These are phyloP conservation scores for Chaetomiaceae sp. DNA, from an alignment of 2,329 filamentous ascomycete species.

Conservation along the genomic window DNA sequence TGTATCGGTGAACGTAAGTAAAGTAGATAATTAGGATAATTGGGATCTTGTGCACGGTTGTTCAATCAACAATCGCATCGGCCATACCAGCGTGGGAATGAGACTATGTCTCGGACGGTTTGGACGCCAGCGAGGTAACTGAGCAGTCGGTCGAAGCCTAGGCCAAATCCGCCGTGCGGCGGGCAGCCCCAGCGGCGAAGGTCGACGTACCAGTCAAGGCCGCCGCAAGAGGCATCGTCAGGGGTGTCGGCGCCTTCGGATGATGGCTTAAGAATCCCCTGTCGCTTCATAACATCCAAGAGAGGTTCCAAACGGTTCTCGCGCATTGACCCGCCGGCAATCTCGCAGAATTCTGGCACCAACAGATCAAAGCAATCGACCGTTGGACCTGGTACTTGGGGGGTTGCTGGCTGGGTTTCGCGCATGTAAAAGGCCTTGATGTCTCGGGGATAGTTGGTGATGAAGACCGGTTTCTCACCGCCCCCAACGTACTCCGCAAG, in stretches of 20 bases:
- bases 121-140: conserved; percentile 77
- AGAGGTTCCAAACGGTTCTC: conserved; percentile 71
- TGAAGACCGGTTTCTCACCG: conserved; percentile 67
- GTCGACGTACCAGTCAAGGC: conserved; percentile 81
- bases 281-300: conserved; percentile 64
- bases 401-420: conserved; percentile 27
- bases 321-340: conserved; percentile 84
- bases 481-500: conserved; percentile 59
- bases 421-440: conserved; percentile 84
- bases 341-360: conserved; percentile 78
- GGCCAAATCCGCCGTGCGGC: conserved; percentile 84
- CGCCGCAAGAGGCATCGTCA: conserved; percentile 26
- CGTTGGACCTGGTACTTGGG: conserved; percentile 41
- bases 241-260: conserved; percentile 17
- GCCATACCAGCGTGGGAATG: conserved; percentile 73
- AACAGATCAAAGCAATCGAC: conserved; percentile 90
- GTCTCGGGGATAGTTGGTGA: conserved; percentile 84
- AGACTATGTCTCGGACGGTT: conserved; percentile 79
- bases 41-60: conserved; percentile 9
- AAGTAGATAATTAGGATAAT: conserved; percentile 7
- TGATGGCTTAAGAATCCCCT: conserved; percentile 52
- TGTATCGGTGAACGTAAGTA: conserved; percentile 36
- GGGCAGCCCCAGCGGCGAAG: conserved; percentile 86
- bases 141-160: conserved; percentile 84
- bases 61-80: conserved; percentile 55